Conservation (phyloP, 345 rosid genomes). For the Salix dunnii region DNA sequence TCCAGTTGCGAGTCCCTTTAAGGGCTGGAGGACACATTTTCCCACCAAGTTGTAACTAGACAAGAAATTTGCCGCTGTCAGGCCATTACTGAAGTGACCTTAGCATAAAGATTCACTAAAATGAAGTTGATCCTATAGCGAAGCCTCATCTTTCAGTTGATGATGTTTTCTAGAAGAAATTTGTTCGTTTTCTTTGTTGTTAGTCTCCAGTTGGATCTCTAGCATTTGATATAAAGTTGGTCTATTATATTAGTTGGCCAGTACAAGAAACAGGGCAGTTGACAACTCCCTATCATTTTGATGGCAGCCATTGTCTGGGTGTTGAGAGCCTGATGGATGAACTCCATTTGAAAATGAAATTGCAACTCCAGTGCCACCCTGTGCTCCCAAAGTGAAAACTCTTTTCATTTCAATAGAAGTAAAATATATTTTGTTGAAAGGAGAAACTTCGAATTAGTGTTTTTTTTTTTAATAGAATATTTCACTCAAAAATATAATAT, state of each 20-base stretch:
- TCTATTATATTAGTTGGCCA: background rate
- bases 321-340: no score
- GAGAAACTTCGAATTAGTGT: no score
- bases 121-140: conserved; percentile 25
- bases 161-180: background rate
- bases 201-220: background rate
- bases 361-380: no score
- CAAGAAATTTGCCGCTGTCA: conserved; percentile 10
- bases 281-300: background rate
- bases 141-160: conserved; percentile 10
- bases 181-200: background rate
- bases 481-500: no score
- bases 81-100: conserved; percentile 12
- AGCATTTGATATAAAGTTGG: background rate
- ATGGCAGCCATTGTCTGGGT: background rate
- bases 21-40: background rate
- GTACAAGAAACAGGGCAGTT: background rate
- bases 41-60: conserved; percentile 2
- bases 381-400: no score
- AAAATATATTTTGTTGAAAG: no score
- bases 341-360: no score
- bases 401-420: no score
- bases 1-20: background rate
- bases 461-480: no score
- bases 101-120: conserved; percentile 16